Conservation (phyloP, 2,329 filamentous ascomycete genomes). For the Exophiala oligosperma region DNA sequence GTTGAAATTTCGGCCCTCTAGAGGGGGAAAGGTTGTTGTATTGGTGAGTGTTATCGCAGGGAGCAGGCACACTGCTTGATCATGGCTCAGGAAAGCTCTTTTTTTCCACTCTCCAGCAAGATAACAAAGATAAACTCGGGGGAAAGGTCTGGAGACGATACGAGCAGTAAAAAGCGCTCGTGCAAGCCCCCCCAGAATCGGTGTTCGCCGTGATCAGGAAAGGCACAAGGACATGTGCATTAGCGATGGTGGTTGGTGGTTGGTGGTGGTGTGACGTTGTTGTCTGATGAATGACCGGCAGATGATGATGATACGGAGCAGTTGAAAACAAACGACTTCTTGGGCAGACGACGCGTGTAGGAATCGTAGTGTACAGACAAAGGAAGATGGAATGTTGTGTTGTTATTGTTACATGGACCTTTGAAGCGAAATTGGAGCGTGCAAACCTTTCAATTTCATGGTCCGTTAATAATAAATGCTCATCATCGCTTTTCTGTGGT, state of each 20-base stretch:
- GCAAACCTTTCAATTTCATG: neutral
- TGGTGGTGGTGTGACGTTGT: neutral
- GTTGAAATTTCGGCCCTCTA: constrained; percentile 3
- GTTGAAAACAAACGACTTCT: neutral
- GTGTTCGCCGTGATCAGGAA: constrained; percentile 10
- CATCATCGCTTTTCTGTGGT: neutral
- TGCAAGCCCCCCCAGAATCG: constrained; percentile 3
- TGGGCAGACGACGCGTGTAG: too few species aligned
- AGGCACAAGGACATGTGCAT: neutral
- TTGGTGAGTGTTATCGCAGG: neutral
- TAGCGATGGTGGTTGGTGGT: neutral
- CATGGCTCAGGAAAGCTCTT: constrained; percentile 1
- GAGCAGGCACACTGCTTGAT: neutral
- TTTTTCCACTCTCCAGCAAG: neutral
- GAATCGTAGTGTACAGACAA: too few species aligned
- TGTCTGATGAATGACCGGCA: neutral
- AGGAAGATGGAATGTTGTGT: neutral
- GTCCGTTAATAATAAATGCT: too few species aligned
- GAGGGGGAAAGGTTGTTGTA: neutral
- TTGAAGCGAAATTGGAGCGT: neutral
- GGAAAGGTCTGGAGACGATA: neutral
- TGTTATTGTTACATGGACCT: neutral
- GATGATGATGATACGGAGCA: neutral
- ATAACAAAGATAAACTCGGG: neutral
- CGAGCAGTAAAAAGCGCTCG: neutral